A percentile compares a stretch with the other conserved stretches of the same genome.
These are phyloP conservation scores for Scedosporium dehoogii DNA, from an alignment of 2,329 filamentous ascomycete species.

Conservation along the genomic window DNA sequence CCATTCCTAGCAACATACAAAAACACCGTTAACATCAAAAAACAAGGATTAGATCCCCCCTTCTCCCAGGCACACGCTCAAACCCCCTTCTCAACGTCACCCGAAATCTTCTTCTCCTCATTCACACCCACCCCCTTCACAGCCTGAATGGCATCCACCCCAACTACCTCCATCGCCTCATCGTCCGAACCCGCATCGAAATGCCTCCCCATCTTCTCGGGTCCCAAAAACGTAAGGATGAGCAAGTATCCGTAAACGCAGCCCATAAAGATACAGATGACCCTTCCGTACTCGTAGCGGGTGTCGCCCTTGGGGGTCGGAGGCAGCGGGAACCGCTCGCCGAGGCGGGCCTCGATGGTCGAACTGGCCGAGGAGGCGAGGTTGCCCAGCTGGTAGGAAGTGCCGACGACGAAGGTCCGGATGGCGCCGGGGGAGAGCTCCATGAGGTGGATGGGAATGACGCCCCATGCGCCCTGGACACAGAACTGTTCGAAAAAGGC, in stretches of 20 bases:
- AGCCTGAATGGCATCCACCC: conserved; percentile 21
- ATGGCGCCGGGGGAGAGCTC: conserved; percentile 64
- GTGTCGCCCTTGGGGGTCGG: conserved; percentile 34
- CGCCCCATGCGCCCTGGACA: conserved; percentile 67
- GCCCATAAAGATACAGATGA: conserved; percentile 87
- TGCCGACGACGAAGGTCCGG: conserved; percentile 65
- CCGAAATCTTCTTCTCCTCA: neutral
- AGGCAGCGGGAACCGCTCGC: conserved; percentile 63
- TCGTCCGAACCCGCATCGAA: conserved; percentile 40
- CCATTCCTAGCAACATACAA: too few species aligned
- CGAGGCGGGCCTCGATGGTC: conserved; percentile 68
- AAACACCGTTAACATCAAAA: too few species aligned
- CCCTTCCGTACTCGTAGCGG: conserved; percentile 67
- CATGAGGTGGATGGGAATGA: conserved; percentile 70
- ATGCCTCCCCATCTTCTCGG: conserved; percentile 40
- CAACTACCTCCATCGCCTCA: conserved; percentile 36
- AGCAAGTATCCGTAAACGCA: conserved; percentile 63
- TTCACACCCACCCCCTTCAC: neutral
- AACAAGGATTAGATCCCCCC: too few species aligned
- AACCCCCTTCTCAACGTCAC: neutral
- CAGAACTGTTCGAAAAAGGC: conserved; percentile 74
- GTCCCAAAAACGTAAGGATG: conserved; percentile 52
- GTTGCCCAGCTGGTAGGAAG: conserved; percentile 69
- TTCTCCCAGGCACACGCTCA: neutral
- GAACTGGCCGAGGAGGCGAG: conserved; percentile 59